Evolutionary conservation across 306 rosid genomes (phyloP), one percentile per base, ranked within the genome.

Genomic region (Sindora glabra): DNA sequence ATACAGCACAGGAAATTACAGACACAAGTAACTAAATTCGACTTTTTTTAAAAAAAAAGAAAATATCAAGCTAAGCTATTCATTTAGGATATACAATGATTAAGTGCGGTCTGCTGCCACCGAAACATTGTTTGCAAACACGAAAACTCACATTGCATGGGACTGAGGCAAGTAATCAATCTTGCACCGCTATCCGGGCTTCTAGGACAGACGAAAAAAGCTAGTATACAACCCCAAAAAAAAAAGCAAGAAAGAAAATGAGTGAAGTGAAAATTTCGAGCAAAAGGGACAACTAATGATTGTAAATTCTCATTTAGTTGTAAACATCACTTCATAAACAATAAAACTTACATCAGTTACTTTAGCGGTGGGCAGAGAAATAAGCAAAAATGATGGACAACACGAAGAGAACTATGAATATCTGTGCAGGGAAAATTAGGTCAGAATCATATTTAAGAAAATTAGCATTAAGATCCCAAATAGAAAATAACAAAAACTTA

Each of bases 311-410:
- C 13, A 27, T 18, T 15, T 42, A 18, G 27, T 5, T 10, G 12
- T 36, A 0, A 3, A 26, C 42, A 13, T 8, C 16, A 13, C 19
- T 29, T 49, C 27, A 10, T 42, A 56, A 22, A 27, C 14, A 36
- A 33, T 24, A 14, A 41, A 54, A 83, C 90, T 77, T 71, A 80
- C 90, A 19, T 77, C 69, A 73, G 60, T 65, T 77, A 44, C 22
- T 74, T 30, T 81, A 61, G 39, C 58, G 77, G 60, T 81, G 68
- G 51, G 89, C 71, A 10, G 78, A 68, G 68, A 81, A 55, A 63
- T 81, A 89, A 12, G 91, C 82, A 44, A 70, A 74, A 26, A 83
- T 26, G 76, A 86, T 69, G 59, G 89, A 68, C 48, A 89, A 41
- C 14, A 74, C 19, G 58, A 83, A 53, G 54, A 77, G 16, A 70